Evolutionary conservation across 2,329 filamentous ascomycete genomes (phyloP), one percentile per base, ranked within the genome.

Genomic region (Ascochyta lentis): DNA sequence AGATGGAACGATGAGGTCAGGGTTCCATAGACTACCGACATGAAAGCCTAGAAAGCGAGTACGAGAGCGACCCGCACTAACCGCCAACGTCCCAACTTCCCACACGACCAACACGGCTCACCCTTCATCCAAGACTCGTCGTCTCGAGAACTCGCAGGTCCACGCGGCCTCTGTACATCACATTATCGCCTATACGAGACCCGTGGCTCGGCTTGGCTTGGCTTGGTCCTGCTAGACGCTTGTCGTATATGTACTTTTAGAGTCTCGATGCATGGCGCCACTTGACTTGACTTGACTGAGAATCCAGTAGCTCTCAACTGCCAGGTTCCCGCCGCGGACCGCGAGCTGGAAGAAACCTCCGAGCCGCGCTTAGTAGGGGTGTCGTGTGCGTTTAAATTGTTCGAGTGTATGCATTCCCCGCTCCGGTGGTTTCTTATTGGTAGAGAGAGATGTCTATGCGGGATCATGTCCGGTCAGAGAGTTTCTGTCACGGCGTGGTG

Each of bases 321-420:
- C 13, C 43, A 34, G 42, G 22, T 38, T 54, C 33, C 49, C 50
- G 38, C 43, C 24, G 39, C 39, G 44, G 43, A 24, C 44, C 44
- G 50, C 13, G 16, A 7, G 6, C 5, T 22, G 8, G 19, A 19
- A 19, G 12, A 22, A 47, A 24, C 13, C 22, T 38, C 44, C 38
- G 37, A 34, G 31, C 22, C 31, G 22, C 8, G 2, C 10, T 12
- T 27, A 22, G 19, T 33, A 6, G 13, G 19, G 9, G n/a, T 13
- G 3, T 19, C 19, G 19, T 19, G 19, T 19, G 19, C 19, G 19
- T 19, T 19, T 19, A 19, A 19, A 19, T 19, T 19, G 19, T 19
- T 19, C 19, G 19, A 19, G 3, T 19, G 19, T 19, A 19, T 19
- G 3, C 2, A 19, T 19, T 19, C 3, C 3, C 2, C 3, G 1